A percentile compares a stretch with the other conserved stretches of the same genome.
These are phyloP conservation scores for Centella asiatica DNA, from an alignment of 129 eudicot genomes.

Conservation along the genomic window DNA sequence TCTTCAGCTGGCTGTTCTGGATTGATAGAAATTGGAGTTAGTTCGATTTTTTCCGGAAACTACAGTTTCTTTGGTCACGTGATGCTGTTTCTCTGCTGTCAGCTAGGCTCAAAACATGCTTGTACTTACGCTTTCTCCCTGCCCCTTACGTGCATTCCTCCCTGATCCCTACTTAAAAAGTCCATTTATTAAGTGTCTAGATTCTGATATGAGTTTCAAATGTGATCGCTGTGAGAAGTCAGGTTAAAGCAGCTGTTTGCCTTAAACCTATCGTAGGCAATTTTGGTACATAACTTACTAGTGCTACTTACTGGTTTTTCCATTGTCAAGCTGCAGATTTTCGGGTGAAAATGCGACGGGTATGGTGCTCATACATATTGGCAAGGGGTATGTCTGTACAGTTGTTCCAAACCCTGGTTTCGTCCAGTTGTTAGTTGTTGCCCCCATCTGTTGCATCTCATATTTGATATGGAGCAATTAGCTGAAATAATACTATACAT, in stretches of 20 bases:
- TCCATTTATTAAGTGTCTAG: neutral
- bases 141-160: too few relatives aligned
- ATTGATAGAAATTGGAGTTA: neutral
- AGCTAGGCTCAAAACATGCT: too few relatives aligned
- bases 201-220: constrained; percentile 1
- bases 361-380: constrained; percentile 16
- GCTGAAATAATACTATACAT: constrained; percentile 24
- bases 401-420: too few relatives aligned
- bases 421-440: neutral
- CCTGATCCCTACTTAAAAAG: too few relatives aligned
- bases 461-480: constrained; percentile 17
- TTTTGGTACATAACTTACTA: constrained; percentile 16
- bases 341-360: neutral
- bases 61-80: constrained; percentile 9
- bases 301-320: neutral
- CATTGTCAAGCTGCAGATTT: constrained; percentile 8
- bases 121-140: too few relatives aligned
- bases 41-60: neutral
- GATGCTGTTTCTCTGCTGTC: neutral
- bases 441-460: neutral
- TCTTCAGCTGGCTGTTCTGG: neutral
- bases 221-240: constrained; percentile 1
- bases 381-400: constrained; percentile 27
- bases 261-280: neutral
- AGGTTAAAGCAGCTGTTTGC: neutral